Evolutionary conservation across 345 rosid species (phyloP).

Genomic region (Bruguiera parviflora): DNA sequence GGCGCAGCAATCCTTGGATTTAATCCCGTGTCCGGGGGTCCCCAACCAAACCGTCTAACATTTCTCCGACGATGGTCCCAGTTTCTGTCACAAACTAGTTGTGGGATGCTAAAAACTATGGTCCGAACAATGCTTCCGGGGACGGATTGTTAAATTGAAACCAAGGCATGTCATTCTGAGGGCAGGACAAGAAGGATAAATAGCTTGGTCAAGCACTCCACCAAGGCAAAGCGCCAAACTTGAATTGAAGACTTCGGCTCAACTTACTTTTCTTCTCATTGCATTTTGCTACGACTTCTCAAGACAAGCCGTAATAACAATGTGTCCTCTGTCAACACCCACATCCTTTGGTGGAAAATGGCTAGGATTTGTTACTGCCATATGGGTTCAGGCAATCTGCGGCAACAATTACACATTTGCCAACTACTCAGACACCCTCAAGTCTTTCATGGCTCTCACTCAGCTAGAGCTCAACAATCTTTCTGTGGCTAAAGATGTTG

Average conservation of each 20-base stretch:
- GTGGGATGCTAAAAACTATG: slow-evolving; percentile 7
- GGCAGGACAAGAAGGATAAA: slow-evolving; percentile 2
- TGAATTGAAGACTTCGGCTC: neutral
- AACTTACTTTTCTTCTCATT: neutral
- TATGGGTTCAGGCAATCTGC: slow-evolving; percentile 58
- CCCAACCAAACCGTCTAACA: neutral
- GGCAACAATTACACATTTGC: slow-evolving; percentile 71
- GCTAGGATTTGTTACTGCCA: slow-evolving; percentile 55
- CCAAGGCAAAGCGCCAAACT: neutral
- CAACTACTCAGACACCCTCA: slow-evolving; percentile 55
- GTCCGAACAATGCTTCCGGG: neutral
- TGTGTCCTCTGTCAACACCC: slow-evolving; percentile 7
- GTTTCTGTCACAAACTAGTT: neutral
- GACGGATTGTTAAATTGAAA: neutral
- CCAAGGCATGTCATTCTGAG: neutral
- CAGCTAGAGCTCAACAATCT: slow-evolving; percentile 54
- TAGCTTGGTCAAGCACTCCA: neutral
- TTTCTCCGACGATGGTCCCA: neutral
- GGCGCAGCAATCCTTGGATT: no score
- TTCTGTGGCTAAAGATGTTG: slow-evolving; percentile 60
- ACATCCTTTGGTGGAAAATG: slow-evolving; percentile 45
- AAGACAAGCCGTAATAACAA: neutral
- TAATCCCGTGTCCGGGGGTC: neutral
- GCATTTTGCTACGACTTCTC: neutral
- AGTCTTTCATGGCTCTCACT: slow-evolving; percentile 52